These are phyloP conservation scores for Ascochyta lentis DNA, from an alignment of 2,329 filamentous ascomycete species.

Conservation along the genomic window DNA sequence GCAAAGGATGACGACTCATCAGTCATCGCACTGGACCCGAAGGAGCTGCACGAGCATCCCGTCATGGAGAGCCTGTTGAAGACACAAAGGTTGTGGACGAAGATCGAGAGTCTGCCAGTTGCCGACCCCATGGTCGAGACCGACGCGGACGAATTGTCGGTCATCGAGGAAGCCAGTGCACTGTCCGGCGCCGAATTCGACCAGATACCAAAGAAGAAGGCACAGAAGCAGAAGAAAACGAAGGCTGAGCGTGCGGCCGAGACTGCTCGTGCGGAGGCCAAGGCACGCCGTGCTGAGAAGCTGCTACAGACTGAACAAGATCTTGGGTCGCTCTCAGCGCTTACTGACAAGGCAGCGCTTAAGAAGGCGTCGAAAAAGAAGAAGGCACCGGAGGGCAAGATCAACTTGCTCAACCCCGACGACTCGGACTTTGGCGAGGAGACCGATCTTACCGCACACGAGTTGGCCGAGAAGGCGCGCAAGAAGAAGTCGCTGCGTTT, in stretches of 20 bases:
- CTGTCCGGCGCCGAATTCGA: slow-evolving; percentile 43
- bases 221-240: slow-evolving; percentile 53
- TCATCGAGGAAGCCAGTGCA: slow-evolving; percentile 41
- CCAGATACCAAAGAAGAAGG: slow-evolving; percentile 43
- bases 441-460: slow-evolving; percentile 74
- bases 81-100: slow-evolving; percentile 81
- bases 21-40: slow-evolving; percentile 70
- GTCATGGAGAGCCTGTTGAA: slow-evolving; percentile 86
- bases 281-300: slow-evolving; percentile 61
- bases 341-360: slow-evolving; percentile 59
- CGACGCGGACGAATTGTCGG: slow-evolving; percentile 44
- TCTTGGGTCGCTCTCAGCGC: slow-evolving; percentile 72
- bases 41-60: slow-evolving; percentile 85
- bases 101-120: slow-evolving; percentile 70
- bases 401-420: slow-evolving; percentile 58
- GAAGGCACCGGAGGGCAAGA: slow-evolving; percentile 31
- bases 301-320: slow-evolving; percentile 69
- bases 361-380: slow-evolving; percentile 57
- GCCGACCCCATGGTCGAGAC: slow-evolving; percentile 52
- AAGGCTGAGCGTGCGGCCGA: slow-evolving; percentile 59
- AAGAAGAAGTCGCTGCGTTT: slow-evolving; percentile 94
- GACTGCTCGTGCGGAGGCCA: slow-evolving; percentile 61
- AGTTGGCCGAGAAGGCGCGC: slow-evolving; percentile 84
- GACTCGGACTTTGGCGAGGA: slow-evolving; percentile 96
- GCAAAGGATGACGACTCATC: slow-evolving; percentile 61